Percentiles rank a stretch among this genome's conserved stretches.
phyloP scores from a whole-genome alignment of 2,329 filamentous ascomycete species.

The Monilinia fructigena region DNA sequence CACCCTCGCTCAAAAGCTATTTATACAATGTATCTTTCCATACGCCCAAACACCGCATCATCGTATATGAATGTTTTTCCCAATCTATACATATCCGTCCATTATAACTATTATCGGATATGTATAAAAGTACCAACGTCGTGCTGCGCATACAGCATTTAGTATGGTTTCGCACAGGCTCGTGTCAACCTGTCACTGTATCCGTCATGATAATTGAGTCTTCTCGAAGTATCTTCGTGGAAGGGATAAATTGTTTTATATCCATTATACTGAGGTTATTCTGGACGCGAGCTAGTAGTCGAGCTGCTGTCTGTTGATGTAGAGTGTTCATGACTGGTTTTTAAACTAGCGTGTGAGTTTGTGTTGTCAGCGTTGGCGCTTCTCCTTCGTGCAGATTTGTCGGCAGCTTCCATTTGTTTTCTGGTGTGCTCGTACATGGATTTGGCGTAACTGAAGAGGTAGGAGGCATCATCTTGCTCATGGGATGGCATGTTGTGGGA shows the following conservation, averaged over 20 bases:
- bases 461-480: neutral
- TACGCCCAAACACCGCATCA: neutral
- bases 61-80: conserved; percentile 5
- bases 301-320: neutral
- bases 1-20: neutral
- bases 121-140: neutral
- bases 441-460: conserved; percentile 50
- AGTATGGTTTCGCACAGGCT: neutral
- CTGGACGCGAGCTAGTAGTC: neutral
- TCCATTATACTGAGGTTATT: neutral
- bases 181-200: neutral
- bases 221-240: no score
- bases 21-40: neutral
- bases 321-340: neutral
- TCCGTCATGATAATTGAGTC: no score
- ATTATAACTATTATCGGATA: neutral
- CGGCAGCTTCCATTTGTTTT: conserved; percentile 61
- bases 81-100: neutral
- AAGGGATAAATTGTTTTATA: no score
- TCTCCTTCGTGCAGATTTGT: conserved; percentile 44
- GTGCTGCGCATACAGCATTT: no score
- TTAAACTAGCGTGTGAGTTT: conserved; percentile 26
- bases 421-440: conserved; percentile 66
- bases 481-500: neutral
- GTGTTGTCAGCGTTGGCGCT: conserved; percentile 19